Conservation (phyloP, 495 filamentous ascomycete genomes). For the Penicillium pulvis region DNA sequence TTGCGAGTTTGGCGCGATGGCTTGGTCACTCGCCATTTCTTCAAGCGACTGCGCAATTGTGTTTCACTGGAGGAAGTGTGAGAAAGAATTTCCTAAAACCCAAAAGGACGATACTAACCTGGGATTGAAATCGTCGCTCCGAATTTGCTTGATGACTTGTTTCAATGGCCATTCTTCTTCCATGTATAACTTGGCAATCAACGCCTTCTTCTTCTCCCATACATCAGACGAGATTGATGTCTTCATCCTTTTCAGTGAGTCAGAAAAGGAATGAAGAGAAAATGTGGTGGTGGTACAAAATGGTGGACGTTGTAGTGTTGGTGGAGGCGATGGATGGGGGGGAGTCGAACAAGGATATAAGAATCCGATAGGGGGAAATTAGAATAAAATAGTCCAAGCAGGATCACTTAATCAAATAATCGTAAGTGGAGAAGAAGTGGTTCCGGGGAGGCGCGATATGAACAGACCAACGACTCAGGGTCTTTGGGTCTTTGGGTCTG, state of each 20-base stretch:
- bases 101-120: slow-evolving; percentile 32
- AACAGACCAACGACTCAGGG: neutral
- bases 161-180: slow-evolving; percentile 54
- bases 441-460: slow-evolving; percentile 22
- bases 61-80: slow-evolving; percentile 40
- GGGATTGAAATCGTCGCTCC: slow-evolving; percentile 50
- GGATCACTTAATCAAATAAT: neutral
- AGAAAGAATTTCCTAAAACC: neutral
- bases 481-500: slow-evolving; percentile 8
- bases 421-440: slow-evolving; percentile 8
- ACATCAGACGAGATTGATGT: slow-evolving; percentile 50
- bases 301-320: neutral
- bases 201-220: slow-evolving; percentile 52
- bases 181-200: slow-evolving; percentile 51
- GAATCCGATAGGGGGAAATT: neutral
- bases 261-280: neutral
- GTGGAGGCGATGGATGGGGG: neutral
- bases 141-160: slow-evolving; percentile 53
- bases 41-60: slow-evolving; percentile 48
- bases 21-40: slow-evolving; percentile 54
- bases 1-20: slow-evolving; percentile 50
- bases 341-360: neutral
- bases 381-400: neutral
- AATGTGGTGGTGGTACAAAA: neutral
- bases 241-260: slow-evolving; percentile 36